Evolutionary conservation across 352 stramenopile genomes (phyloP).

Genomic region (Pythium rishiriense): DNA sequence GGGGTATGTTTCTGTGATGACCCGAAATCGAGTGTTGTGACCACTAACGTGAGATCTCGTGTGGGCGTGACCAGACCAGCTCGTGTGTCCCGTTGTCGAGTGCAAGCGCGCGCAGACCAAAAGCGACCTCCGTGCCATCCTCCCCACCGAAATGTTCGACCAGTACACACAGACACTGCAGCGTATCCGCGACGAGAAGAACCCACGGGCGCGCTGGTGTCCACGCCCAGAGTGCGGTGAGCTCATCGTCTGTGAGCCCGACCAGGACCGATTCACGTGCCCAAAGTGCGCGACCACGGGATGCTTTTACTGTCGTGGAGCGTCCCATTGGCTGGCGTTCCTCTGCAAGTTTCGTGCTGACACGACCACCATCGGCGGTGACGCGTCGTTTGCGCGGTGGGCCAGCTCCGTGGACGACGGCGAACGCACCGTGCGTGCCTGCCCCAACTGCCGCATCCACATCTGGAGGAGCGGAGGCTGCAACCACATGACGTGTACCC

Average conservation of each 20-base stretch:
- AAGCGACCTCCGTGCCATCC: slow-evolving; percentile 36
- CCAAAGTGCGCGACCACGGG: slow-evolving; percentile 46
- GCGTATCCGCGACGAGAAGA: slow-evolving; percentile 63
- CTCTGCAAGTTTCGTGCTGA: background rate
- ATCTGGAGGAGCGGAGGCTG: slow-evolving; percentile 72
- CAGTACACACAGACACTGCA: slow-evolving; percentile 39
- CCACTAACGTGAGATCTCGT: no score
- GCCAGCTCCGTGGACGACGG: slow-evolving; percentile 15
- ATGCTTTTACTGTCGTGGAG: slow-evolving; percentile 55
- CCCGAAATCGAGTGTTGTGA: slow-evolving; percentile 40
- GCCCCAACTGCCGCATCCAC: slow-evolving; percentile 53
- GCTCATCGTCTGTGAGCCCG: slow-evolving; percentile 53
- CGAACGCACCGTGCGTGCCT: no score
- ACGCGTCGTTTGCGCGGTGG: slow-evolving; percentile 34
- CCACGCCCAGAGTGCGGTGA: slow-evolving; percentile 47
- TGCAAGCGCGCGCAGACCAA: slow-evolving; percentile 41
- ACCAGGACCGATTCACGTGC: slow-evolving; percentile 47
- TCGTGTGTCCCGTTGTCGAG: slow-evolving; percentile 56
- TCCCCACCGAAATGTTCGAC: slow-evolving; percentile 18
- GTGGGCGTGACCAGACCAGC: slow-evolving; percentile 48
- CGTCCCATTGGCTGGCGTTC: slow-evolving; percentile 33
- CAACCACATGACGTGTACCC: slow-evolving; percentile 66
- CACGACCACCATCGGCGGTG: background rate
- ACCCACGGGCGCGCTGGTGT: slow-evolving; percentile 66
- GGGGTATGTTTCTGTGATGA: no score